phyloP scores from a whole-genome alignment of 1,139 yeast species.

The Saccharomyces uvarum region DNA sequence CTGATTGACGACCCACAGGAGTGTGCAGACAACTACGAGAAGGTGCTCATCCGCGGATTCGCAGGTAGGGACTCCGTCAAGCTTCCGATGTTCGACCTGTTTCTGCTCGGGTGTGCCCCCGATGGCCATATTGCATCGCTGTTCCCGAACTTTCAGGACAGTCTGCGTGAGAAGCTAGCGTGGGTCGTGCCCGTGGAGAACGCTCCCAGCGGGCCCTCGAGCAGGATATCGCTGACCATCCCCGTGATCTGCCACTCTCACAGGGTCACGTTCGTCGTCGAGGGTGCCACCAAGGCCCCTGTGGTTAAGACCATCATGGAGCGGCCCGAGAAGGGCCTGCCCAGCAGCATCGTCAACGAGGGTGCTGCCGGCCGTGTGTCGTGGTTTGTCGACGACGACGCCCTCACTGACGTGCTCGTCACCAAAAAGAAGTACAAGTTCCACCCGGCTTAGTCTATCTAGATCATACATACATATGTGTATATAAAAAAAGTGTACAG shows the following conservation, averaged over 20 bases:
- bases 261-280: slow-evolving; percentile 85
- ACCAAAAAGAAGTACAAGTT: slow-evolving; percentile 28
- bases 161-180: slow-evolving; percentile 80
- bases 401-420: slow-evolving; percentile 53
- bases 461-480: background rate
- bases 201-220: slow-evolving; percentile 82
- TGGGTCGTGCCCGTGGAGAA: slow-evolving; percentile 92
- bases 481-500: slow-evolving; percentile 6
- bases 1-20: slow-evolving; percentile 79
- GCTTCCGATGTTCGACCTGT: slow-evolving; percentile 83
- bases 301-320: slow-evolving; percentile 88
- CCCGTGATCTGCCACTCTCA: slow-evolving; percentile 93
- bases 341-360: slow-evolving; percentile 87
- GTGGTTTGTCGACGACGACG: slow-evolving; percentile 96
- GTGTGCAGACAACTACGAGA: slow-evolving; percentile 88
- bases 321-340: slow-evolving; percentile 91
- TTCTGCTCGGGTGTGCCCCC: slow-evolving; percentile 94
- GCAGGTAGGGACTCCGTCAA: slow-evolving; percentile 93
- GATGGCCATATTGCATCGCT: slow-evolving; percentile 95
- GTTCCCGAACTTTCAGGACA: slow-evolving; percentile 82
- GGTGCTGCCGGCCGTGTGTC: slow-evolving; percentile 92
- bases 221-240: slow-evolving; percentile 82
- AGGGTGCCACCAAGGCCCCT: slow-evolving; percentile 92
- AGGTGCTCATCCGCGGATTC: slow-evolving; percentile 72
- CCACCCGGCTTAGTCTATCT: slow-evolving; percentile 6